Evolutionary conservation across 2,329 filamentous ascomycete genomes (phyloP).

Genomic region (Colletotrichum noveboracense): DNA sequence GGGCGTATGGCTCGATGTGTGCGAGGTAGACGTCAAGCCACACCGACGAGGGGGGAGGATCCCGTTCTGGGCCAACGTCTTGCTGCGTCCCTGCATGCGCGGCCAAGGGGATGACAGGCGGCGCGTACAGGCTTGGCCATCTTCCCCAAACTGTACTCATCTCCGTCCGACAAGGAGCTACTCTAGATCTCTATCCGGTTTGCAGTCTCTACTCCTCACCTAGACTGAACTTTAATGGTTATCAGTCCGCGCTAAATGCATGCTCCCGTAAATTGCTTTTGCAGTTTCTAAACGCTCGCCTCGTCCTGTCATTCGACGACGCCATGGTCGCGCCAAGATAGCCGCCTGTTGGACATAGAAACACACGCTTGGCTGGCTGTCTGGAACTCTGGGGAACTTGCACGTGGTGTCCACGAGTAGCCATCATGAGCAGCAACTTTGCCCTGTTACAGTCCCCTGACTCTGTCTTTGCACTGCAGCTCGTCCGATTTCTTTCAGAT

Average conservation of each 20-base stretch:
- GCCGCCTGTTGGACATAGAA: background rate
- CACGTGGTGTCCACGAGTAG: background rate
- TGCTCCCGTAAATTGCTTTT: background rate
- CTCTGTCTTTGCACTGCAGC: background rate
- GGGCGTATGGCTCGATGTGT: background rate
- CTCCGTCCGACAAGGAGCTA: background rate
- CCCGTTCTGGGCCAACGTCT: background rate
- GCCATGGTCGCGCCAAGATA: slow-evolving; percentile 1
- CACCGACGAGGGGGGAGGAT: background rate
- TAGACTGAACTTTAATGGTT: background rate
- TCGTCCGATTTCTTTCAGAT: background rate
- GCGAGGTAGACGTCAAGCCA: background rate
- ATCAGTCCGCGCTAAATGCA: background rate
- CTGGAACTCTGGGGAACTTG: background rate
- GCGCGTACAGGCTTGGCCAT: background rate
- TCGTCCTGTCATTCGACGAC: background rate
- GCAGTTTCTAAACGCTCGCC: background rate
- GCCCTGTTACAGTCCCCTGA: background rate
- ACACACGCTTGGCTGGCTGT: background rate
- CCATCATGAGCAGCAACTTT: background rate
- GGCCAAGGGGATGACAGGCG: background rate
- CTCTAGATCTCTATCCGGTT: background rate
- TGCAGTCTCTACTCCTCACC: background rate
- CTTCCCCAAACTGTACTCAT: slow-evolving; percentile 7
- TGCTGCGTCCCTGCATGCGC: background rate